Percentiles rank a stretch among this genome's conserved stretches.
Conservation (phyloP, 2,329 filamentous ascomycete genomes). For the Venturia carpophila region DNA sequence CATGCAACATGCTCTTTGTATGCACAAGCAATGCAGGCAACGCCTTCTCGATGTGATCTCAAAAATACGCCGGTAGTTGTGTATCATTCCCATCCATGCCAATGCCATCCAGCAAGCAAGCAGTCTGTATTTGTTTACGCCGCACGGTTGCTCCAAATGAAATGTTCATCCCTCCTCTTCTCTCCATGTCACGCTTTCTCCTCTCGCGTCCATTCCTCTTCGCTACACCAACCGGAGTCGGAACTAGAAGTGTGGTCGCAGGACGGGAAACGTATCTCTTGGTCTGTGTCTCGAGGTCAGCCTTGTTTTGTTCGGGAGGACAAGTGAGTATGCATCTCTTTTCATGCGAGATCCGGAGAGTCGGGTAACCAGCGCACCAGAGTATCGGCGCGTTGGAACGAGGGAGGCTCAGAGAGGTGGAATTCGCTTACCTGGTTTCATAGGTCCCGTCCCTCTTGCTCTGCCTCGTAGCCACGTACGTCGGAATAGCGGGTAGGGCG, state of each 20-base stretch:
- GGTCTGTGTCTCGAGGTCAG: background rate
- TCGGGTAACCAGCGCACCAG: too few species aligned
- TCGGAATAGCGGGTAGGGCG: slow-evolving; percentile 34
- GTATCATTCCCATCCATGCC: background rate
- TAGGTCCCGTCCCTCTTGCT: slow-evolving; percentile 32
- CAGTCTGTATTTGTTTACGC: background rate
- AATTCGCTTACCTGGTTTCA: slow-evolving; percentile 30
- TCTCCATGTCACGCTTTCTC: background rate
- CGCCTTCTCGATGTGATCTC: background rate
- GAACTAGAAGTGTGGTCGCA: too few species aligned
- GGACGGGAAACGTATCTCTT: background rate
- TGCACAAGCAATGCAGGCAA: background rate
- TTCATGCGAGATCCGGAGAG: too few species aligned
- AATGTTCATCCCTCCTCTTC: background rate
- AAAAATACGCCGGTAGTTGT: background rate
- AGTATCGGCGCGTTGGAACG: too few species aligned
- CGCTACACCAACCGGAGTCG: too few species aligned
- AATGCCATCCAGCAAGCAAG: background rate
- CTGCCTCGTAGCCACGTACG: slow-evolving; percentile 31
- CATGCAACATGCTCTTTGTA: background rate
- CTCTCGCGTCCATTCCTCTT: background rate
- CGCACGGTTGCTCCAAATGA: background rate
- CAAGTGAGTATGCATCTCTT: too few species aligned
- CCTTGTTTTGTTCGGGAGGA: background rate
- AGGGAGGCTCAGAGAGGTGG: background rate